These are phyloP conservation scores for Phialocephala sp. DNA, from an alignment of 2,329 filamentous ascomycete species.

Conservation along the genomic window DNA sequence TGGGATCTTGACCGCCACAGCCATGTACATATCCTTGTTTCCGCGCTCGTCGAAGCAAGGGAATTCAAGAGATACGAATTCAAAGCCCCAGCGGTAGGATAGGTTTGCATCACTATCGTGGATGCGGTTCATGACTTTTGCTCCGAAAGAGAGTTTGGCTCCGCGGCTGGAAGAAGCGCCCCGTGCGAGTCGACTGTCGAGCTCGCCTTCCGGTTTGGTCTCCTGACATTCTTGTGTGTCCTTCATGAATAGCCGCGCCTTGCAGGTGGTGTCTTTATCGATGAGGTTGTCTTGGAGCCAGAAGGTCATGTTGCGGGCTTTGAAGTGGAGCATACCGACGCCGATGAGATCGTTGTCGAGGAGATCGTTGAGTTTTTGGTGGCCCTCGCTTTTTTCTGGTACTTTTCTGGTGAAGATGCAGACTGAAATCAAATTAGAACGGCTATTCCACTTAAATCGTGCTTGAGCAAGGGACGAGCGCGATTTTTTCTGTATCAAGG, in stretches of 20 bases:
- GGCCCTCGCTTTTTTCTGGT: not conserved
- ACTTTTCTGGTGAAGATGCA: conserved; percentile 5
- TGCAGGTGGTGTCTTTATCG: not conserved
- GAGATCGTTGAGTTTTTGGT: not conserved
- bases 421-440: not conserved
- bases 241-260: not conserved
- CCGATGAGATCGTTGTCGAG: not conserved
- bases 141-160: conserved; percentile 4
- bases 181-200: not conserved
- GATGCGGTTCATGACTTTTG: not conserved
- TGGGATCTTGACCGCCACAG: conserved; percentile 15
- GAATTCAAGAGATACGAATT: conserved; percentile 11
- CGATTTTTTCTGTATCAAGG: not conserved
- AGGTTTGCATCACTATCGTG: not conserved
- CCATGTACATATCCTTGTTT: not conserved
- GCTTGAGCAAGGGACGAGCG: no score
- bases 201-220: not conserved
- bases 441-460: not conserved
- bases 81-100: conserved; percentile 4
- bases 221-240: not conserved
- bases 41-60: not conserved
- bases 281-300: not conserved
- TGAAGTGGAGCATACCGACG: not conserved
- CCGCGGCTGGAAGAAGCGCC: no score
- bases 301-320: not conserved